Evolutionary conservation across 73 alveolate genomes (phyloP).

Genomic region (Diophrys sp.): DNA sequence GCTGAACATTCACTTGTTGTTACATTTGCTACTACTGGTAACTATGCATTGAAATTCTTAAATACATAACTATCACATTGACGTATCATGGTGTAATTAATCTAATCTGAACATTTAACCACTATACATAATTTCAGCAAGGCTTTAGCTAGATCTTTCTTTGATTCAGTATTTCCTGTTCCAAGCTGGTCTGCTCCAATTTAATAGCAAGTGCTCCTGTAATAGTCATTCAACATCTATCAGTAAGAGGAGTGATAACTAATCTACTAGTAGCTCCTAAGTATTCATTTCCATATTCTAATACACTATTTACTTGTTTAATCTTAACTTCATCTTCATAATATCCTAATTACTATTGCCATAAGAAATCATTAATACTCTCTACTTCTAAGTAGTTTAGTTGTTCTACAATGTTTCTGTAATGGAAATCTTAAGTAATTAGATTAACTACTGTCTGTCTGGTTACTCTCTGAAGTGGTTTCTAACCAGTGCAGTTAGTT

Average conservation of each 20-base stretch:
- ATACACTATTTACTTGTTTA: constrained; percentile 74
- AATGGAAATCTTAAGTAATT: constrained; percentile 98
- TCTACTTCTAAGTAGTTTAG: constrained; percentile 70
- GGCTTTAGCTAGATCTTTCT: constrained; percentile 82
- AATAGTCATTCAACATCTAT: constrained; percentile 87
- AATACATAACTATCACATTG: no score
- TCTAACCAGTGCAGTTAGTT: constrained; percentile 80
- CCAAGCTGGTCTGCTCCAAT: constrained; percentile 97
- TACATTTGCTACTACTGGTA: no score
- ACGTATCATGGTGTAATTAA: constrained; percentile 79
- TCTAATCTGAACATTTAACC: constrained; percentile 81
- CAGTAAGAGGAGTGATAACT: constrained; percentile 95
- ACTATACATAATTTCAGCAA: constrained; percentile 79
- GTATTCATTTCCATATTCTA: constrained; percentile 88
- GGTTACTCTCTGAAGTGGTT: constrained; percentile 68
- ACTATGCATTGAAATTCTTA: no score
- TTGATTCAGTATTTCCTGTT: constrained; percentile 75
- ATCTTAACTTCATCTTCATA: constrained; percentile 78
- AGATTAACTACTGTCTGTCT: constrained; percentile 86
- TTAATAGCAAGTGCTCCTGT: constrained; percentile 75
- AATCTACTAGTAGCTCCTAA: constrained; percentile 82
- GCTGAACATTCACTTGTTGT: no score
- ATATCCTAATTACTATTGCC: constrained; percentile 96
- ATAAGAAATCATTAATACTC: constrained; percentile 80
- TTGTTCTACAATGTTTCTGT: constrained; percentile 93